These are phyloP conservation scores for Trichomonas vaginalis DNA, from an alignment of 208 protist species.

Conservation along the genomic window DNA sequence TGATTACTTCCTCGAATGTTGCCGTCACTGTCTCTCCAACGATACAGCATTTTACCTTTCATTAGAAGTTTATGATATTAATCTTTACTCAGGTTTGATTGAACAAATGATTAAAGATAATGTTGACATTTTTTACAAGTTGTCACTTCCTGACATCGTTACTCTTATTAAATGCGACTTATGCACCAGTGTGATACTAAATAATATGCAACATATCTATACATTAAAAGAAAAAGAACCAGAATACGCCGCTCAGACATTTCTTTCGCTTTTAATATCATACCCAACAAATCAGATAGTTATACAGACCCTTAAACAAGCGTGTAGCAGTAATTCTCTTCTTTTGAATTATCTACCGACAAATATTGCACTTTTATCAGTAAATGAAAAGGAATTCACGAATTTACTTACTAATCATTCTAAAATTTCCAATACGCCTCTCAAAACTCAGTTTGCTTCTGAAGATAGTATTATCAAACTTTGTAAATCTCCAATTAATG, in stretches of 20 bases:
- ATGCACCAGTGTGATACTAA: background rate
- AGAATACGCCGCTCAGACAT: background rate
- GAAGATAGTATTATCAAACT: background rate
- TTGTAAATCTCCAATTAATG: background rate
- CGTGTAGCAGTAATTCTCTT: background rate
- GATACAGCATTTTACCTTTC: background rate
- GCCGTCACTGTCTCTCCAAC: background rate
- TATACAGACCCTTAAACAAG: background rate
- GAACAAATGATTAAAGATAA: background rate
- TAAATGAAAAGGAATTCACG: background rate
- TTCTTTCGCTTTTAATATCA: background rate
- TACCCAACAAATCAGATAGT: background rate
- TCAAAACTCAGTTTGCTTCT: background rate
- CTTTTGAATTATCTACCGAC: background rate
- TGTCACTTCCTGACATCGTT: background rate
- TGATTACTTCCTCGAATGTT: background rate
- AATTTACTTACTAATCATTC: background rate
- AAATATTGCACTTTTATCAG: background rate
- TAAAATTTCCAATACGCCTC: background rate
- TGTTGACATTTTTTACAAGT: background rate
- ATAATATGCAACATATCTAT: background rate
- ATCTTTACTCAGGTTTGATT: background rate
- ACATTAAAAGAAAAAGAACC: background rate
- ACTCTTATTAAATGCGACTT: background rate
- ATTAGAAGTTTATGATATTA: background rate